These are phyloP conservation scores for Phytophthora europaea DNA, from an alignment of 352 stramenopile genomes.

Conservation along the genomic window DNA sequence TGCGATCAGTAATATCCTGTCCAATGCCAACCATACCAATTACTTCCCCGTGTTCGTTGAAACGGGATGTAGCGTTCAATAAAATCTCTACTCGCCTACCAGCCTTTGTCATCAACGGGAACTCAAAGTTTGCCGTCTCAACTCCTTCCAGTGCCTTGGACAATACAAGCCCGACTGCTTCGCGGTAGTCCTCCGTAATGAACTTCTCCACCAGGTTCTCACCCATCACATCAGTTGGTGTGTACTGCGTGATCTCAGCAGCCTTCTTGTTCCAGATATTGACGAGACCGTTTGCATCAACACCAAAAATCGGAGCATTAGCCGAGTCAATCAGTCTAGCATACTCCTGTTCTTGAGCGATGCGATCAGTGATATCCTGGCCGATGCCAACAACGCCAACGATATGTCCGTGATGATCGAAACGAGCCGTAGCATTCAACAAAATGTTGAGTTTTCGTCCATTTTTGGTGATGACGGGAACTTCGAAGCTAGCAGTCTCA, in stretches of 20 bases:
- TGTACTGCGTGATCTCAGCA: conserved; percentile 80
- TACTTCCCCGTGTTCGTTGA: conserved; percentile 68
- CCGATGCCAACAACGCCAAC: conserved; percentile 80
- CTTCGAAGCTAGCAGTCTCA: conserved; percentile 79
- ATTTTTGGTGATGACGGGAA: conserved; percentile 78
- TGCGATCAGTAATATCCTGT: conserved; percentile 71
- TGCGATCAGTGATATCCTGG: conserved; percentile 80
- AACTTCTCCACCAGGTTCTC: conserved; percentile 71
- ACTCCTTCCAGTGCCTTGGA: conserved; percentile 60
- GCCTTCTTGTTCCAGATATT: conserved; percentile 84
- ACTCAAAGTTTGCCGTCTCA: conserved; percentile 79
- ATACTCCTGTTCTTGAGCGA: conserved; percentile 69
- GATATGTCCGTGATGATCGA: conserved; percentile 71
- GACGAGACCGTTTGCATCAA: conserved; percentile 68
- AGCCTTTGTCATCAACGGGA: conserved; percentile 79
- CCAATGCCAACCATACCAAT: conserved; percentile 79
- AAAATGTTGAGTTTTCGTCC: conserved; percentile 77
- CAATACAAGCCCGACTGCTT: conserved; percentile 56
- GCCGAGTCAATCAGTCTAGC: conserved; percentile 73
- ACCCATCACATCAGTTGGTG: conserved; percentile 65
- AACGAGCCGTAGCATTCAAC: conserved; percentile 79
- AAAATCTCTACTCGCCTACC: conserved; percentile 76
- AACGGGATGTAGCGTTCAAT: conserved; percentile 74
- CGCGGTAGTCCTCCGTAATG: conserved; percentile 66
- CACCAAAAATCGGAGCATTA: conserved; percentile 90